Conservation (phyloP, 208 protist species). For the Leishmania turanica region DNA sequence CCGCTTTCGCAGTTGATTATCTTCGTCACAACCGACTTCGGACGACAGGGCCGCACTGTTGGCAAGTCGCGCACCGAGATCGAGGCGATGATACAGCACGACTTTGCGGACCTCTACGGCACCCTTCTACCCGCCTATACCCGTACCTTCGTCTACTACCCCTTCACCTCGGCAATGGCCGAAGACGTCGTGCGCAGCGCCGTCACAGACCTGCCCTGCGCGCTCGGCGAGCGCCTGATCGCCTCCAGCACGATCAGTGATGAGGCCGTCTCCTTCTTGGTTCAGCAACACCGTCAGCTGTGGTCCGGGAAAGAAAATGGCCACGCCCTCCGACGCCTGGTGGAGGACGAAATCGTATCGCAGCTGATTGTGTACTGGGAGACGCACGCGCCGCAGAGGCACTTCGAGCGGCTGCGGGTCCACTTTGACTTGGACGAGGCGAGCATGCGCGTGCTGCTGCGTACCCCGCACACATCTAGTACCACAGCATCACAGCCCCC, state of each 20-base stretch:
- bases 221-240: slow-evolving; percentile 26
- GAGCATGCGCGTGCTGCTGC: slow-evolving; percentile 20
- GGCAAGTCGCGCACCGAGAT: slow-evolving; percentile 62
- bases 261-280: slow-evolving; percentile 57
- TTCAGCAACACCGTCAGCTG: slow-evolving; percentile 39
- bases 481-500: not conserved
- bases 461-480: not conserved
- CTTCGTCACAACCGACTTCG: slow-evolving; percentile 84
- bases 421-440: slow-evolving; percentile 31
- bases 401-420: slow-evolving; percentile 15
- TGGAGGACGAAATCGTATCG: slow-evolving; percentile 65
- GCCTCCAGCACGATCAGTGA: slow-evolving; percentile 58
- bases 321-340: slow-evolving; percentile 54
- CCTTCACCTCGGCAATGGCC: slow-evolving; percentile 50
- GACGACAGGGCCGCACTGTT: slow-evolving; percentile 74
- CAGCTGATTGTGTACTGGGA: slow-evolving; percentile 55
- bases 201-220: slow-evolving; percentile 56
- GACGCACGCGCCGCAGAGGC: slow-evolving; percentile 12
- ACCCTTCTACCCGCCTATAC: slow-evolving; percentile 64
- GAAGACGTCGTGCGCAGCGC: slow-evolving; percentile 55
- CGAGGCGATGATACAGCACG: slow-evolving; percentile 60
- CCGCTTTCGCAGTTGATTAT: slow-evolving; percentile 65
- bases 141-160: slow-evolving; percentile 58
- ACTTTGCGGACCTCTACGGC: slow-evolving; percentile 73
- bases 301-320: slow-evolving; percentile 77